These are phyloP conservation scores for Pleurozium schreberi DNA, from an alignment of 225 moss, liverwort and hornwort genomes.

Conservation along the genomic window DNA sequence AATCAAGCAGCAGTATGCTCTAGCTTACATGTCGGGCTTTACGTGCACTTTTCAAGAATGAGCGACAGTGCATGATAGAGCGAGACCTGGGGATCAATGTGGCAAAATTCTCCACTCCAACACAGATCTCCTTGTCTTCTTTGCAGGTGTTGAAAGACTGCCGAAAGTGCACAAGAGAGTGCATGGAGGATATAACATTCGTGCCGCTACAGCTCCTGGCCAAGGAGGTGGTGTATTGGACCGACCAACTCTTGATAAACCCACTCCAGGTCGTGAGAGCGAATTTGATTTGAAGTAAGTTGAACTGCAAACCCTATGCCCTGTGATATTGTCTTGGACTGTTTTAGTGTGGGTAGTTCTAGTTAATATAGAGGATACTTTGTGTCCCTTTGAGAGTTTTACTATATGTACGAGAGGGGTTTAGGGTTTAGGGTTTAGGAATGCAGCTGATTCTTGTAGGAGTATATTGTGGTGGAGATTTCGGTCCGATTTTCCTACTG, in stretches of 20 bases:
- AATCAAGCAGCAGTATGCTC: neutral
- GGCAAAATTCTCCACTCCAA: neutral
- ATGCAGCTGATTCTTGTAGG: neutral
- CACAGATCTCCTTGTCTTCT: neutral
- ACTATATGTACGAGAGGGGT: neutral
- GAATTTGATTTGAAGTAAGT: slow-evolving; percentile 81
- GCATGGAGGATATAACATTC: slow-evolving; percentile 7
- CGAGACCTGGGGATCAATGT: neutral
- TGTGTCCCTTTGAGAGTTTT: neutral
- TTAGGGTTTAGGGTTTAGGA: neutral
- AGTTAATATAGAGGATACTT: neutral
- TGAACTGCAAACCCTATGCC: neutral
- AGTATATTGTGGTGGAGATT: neutral
- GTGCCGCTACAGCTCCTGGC: slow-evolving; percentile 54
- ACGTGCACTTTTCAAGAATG: neutral
- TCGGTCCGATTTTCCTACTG: neutral
- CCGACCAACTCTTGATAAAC: slow-evolving; percentile 65
- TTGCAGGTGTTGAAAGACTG: slow-evolving; percentile 33
- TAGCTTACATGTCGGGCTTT: neutral
- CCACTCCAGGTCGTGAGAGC: slow-evolving; percentile 76
- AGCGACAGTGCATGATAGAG: neutral
- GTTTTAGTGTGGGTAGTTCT: neutral
- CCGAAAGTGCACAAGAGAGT: slow-evolving; percentile 13
- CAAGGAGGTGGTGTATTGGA: slow-evolving; percentile 82
- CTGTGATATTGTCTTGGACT: neutral